Base-by-base conservation (phyloP, 2,329 filamentous ascomycete genomes). In the Teratosphaeria zuluensis region DNA sequence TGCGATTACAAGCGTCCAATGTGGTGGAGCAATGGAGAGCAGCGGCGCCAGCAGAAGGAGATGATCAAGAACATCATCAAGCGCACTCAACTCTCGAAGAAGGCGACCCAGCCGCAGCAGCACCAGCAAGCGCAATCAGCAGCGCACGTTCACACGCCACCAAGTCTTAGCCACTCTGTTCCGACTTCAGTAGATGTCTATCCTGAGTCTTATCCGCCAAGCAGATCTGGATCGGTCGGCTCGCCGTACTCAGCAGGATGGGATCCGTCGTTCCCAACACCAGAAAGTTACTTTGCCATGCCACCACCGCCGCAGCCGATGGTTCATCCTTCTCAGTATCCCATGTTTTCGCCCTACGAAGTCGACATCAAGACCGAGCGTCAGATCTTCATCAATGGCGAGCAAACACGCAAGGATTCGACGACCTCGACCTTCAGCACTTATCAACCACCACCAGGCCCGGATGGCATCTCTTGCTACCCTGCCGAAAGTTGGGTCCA, bases 11-110 rank as follows among this genome's bases (percentile, higher is more conserved):
- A 95, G 81, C 81, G 92, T 71, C 94, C 94, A 42, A 84, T 89
- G 77, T 99, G 94, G 94, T 99, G 94, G 94, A 89, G 87, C 76
- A 96, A 94, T 80, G 88, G 89, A 70, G 91, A 96, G 63, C 85
- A 88, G 70, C 83, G 94, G 66, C 84, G 87, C 68, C 78, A 86
- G 58, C 90, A 96, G 74, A 99, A 97, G 78, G 94, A 97, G 72
- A 79, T 87, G 66, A 95, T 99, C 81, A 99, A 99, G 82, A 87
- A 88, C 75, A 90, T 92, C 75, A 97, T 99, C 80, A 96, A 96
- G 84, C 85, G 87, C 72, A 97, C 94, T 72, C 97, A 97, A 83
- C 81, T 95, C 66, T 86, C 86, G 30, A 92, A 96, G 77, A 96
- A 96, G 84, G 80, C 84, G 56, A 81, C 84, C 56, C 76, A 81